Evolutionary conservation across 768 basidiomycete genomes (phyloP), one percentile per base, ranked within the genome.

Genomic region (Agaricus subrufescens): DNA sequence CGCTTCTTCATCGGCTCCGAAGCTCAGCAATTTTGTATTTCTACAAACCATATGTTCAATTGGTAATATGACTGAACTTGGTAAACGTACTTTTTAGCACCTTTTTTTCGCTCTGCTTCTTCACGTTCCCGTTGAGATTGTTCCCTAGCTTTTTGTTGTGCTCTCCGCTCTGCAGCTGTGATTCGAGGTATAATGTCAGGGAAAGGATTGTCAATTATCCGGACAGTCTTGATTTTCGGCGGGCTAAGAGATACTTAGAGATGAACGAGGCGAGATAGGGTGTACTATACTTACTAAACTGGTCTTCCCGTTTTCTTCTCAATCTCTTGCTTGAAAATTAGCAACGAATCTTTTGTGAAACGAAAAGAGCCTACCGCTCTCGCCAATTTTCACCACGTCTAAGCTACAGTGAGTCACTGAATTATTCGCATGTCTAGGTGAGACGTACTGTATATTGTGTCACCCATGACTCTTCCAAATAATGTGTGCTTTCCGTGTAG

Each of bases 161-260:
- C 86, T 40, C 86, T 81, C 59, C 89, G 87, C 72, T 98, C 97
- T 2, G 85, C 92, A 1, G 94, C 94, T 1, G 97, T 99, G 58
- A 98, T 99, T 26, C 97, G 86, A 4, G 96, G 96, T 38, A 94
- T 81, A 61, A 98, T 97, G 65, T 98, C 95, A 52, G 87, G 83
- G 67, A 97, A 98, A 0, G 97, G 96, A 66, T 98, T 96, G 52
- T 97, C 94, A 30, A 93, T 66, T 51, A 99, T 89, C 9, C 86
- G 83, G 29, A 96, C 78, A 1, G 81, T 81, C 62, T 86, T 89
- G 67, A 99, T 96, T 67, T 89, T 94, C 0, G 96, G 94, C 2
- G 97, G 94, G 61, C 94, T 94, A 62, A 26, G 12, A 8, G 3
- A 38, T 55, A 19, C 58, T 64, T 9, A 47, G 42, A 25, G 25